Conservation (phyloP, 2,329 filamentous ascomycete genomes). For the Dichotomopilus funicola region DNA sequence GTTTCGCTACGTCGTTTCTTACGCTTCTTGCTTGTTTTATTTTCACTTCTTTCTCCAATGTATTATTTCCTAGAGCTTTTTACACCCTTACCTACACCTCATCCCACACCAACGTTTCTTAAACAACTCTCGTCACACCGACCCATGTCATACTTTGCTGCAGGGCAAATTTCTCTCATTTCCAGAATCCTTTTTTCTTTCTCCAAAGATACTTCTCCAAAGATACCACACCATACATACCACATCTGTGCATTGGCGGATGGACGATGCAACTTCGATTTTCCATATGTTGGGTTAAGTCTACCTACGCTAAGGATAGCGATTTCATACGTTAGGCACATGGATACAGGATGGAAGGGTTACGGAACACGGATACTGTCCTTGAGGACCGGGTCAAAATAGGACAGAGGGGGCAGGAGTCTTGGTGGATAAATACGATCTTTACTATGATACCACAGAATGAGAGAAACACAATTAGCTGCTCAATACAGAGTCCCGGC, state of each 20-base stretch:
- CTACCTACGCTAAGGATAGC: no score
- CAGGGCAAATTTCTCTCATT: not conserved
- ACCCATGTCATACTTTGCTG: no score
- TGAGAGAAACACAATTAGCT: not conserved
- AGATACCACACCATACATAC: not conserved
- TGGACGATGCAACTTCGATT: not conserved
- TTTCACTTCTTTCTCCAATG: not conserved
- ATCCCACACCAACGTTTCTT: not conserved
- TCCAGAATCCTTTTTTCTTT: not conserved
- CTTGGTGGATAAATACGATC: not conserved
- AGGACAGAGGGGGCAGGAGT: no score
- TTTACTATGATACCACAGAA: not conserved
- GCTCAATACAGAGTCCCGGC: no score
- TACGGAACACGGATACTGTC: no score
- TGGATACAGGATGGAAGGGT: no score
- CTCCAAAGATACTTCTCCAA: no score
- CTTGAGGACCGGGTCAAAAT: no score
- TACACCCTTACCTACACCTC: not conserved
- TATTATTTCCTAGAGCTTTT: not conserved
- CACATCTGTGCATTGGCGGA: not conserved
- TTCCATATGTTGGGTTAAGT: not conserved
- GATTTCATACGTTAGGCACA: no score
- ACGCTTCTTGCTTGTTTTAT: not conserved
- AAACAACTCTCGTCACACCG: no score
- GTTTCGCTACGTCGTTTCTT: not conserved